A percentile compares a stretch with the other conserved stretches of the same genome.
Evolutionary conservation across 2,329 filamentous ascomycete genomes (phyloP).

Genomic region (Coleophoma eucalyptorum): DNA sequence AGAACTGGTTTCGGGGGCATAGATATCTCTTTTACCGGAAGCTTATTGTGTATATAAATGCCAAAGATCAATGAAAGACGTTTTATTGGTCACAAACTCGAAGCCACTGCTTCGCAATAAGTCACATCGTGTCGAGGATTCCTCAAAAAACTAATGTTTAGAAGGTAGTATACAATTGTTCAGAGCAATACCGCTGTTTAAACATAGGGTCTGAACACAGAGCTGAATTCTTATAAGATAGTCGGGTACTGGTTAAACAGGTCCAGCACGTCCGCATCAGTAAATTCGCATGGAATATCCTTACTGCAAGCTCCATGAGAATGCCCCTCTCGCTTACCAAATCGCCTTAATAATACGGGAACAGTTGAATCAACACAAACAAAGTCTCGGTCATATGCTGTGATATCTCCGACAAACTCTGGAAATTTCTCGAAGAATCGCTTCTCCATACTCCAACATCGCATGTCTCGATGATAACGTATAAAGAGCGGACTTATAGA

Average conservation of each 20-base stretch:
- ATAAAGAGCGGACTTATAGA: conserved; percentile 10
- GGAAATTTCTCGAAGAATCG: conserved; percentile 13
- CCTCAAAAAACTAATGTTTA: not conserved
- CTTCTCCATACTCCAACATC: conserved; percentile 10
- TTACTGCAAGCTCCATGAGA: not conserved
- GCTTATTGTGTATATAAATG: too few relatives aligned
- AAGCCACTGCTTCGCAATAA: too few relatives aligned
- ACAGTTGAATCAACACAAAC: not conserved
- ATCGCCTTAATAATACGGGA: not conserved
- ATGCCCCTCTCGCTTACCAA: not conserved
- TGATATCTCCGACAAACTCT: conserved; percentile 7
- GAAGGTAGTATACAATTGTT: not conserved
- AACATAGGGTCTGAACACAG: too few relatives aligned
- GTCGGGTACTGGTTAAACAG: not conserved
- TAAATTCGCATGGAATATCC: not conserved
- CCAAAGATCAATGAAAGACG: not conserved
- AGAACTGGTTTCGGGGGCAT: not conserved
- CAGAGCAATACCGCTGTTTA: not conserved
- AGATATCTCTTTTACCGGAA: too few relatives aligned
- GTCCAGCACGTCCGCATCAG: not conserved
- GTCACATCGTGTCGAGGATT: not conserved
- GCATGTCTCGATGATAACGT: conserved; percentile 8
- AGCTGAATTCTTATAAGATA: not conserved
- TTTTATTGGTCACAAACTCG: not conserved
- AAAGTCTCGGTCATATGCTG: not conserved